Evolutionary conservation across 495 filamentous ascomycete genomes (phyloP), one percentile per base, ranked within the genome.

Genomic region (Delitschia confertaspora): DNA sequence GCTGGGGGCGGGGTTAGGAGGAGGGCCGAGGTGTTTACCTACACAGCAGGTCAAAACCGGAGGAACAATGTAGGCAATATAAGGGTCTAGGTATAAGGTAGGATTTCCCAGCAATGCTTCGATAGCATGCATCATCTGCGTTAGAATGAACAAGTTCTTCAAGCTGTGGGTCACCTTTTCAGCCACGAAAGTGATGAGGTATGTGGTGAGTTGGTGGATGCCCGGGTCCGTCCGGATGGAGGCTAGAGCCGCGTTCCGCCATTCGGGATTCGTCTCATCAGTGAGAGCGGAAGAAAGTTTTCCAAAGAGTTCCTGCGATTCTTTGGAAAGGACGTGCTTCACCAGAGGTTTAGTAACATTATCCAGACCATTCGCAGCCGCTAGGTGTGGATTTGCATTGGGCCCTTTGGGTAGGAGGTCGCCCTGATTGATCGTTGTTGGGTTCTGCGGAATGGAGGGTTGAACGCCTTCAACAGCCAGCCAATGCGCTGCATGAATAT

Each of bases 291-390:
- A 72, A 64, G 83, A 86, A 27, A 96, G 81, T 55, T 89, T 93
- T 55, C 94, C 85, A 47, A 95, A 98, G 71, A 95, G 96, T n/a
- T 95, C 74, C 53, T 89, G 83, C 3, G 95, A 75, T 60, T 98
- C 91, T 59, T 94, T 91, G 42, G 85, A 93, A 27, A 98, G 71
- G 44, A 95, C 76, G 55, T 96, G 93, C 62, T 95, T 96, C 30
- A 98, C 91, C 2, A 85, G 69, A 1, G 91, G 91, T 51, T 88
- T 84, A 34, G 80, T 67, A 24, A 87, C 73, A 55, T 87, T 85
- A 40, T 93, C 85, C 42, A 75, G 79, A 22, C 86, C 86, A 34
- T 82, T 82, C 53, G 91, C 76, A 17, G 87, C 85, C 6, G 86
- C 80, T 33, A 93, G 68, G 41, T 79, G 80, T 5, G 84, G 74